phyloP scores from a whole-genome alignment of 176 grass and related monocot species.

The Lolium rigidum region DNA sequence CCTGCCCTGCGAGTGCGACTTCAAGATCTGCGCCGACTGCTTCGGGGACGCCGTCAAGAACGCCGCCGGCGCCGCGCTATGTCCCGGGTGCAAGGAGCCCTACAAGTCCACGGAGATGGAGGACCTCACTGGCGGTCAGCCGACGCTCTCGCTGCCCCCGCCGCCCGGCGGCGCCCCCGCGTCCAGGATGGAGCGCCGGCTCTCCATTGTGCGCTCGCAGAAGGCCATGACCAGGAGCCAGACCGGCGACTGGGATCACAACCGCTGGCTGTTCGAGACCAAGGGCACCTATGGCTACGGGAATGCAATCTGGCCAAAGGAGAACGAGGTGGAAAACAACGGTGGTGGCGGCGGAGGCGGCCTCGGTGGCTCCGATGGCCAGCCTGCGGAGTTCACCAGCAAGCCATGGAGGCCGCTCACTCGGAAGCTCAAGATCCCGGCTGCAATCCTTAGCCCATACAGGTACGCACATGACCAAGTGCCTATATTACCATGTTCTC shows the following conservation, averaged over 20 bases:
- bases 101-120: conserved; percentile 88
- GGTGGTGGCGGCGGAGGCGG: conserved; percentile 22
- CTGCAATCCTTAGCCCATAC: conserved; percentile 85
- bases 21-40: conserved; percentile 94
- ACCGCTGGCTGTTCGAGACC: conserved; percentile 94
- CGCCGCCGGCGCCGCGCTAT: conserved; percentile 62
- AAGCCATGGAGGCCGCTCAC: conserved; percentile 97
- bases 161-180: conserved; percentile 49
- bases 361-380: conserved; percentile 45
- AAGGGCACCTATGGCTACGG: conserved; percentile 97
- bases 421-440: conserved; percentile 79
- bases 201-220: conserved; percentile 70
- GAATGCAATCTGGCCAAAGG: conserved; percentile 94
- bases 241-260: conserved; percentile 94
- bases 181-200: conserved; percentile 76
- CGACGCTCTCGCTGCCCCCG: conserved; percentile 56
- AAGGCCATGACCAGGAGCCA: conserved; percentile 88
- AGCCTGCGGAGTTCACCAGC: conserved; percentile 68
- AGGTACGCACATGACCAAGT: conserved; percentile 49
- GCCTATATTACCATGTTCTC: neutral
- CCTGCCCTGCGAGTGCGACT: conserved; percentile 91
- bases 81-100: conserved; percentile 87
- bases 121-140: conserved; percentile 44
- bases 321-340: conserved; percentile 47
- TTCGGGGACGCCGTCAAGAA: conserved; percentile 87